Evolutionary conservation across 371 early-diverging fungal genomes (phyloP), one percentile per base, ranked within the genome.

Genomic region (Mucor circinelloides): DNA sequence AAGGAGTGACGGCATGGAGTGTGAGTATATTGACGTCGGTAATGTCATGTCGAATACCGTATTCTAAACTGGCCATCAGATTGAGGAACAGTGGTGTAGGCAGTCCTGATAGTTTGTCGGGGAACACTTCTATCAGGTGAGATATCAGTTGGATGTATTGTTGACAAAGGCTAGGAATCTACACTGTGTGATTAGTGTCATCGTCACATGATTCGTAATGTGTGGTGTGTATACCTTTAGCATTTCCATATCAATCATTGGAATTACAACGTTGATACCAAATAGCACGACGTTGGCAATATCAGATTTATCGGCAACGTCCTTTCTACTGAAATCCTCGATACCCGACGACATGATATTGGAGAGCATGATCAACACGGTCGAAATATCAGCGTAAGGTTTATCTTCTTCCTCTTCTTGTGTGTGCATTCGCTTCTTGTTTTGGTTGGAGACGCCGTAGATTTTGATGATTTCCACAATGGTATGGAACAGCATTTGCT

Each of bases 231-330:
- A 60, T 80, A 89, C 90, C 85, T 90, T 81, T 4, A 93, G 79
- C 90, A 93, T 91, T 36, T 90, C 82, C 60, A 86, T 67, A 57
- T 88, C 88, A 65, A 92, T 87, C 79, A 91, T 83, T 0, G 92
- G 92, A 19, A 92, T 83, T 7, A 92, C 75, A 30, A 84, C 78
- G 71, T 90, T 86, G 46, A 90, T 74, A 27, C 92, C 90, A 70
- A 82, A 88, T 50, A 91, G 85, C 17, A 92, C 87, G 21, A 93
- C 90, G 66, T 90, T 81, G n/a, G 88, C 78, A 25, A 90, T 81
- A 60, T 56, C 58, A 1, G 58, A 59, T 4, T 52, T 52, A 2
- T 28, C 28, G 25, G 55, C 40, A 4, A 63, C 19, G 25, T 60
- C 44, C 31, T 27, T 68, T 79, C 72, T 75, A 78, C 81, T 75